Percentiles rank a stretch among this genome's conserved stretches.
Evolutionary conservation across 768 basidiomycete species (phyloP).

Genomic region (Mycena alexandri): DNA sequence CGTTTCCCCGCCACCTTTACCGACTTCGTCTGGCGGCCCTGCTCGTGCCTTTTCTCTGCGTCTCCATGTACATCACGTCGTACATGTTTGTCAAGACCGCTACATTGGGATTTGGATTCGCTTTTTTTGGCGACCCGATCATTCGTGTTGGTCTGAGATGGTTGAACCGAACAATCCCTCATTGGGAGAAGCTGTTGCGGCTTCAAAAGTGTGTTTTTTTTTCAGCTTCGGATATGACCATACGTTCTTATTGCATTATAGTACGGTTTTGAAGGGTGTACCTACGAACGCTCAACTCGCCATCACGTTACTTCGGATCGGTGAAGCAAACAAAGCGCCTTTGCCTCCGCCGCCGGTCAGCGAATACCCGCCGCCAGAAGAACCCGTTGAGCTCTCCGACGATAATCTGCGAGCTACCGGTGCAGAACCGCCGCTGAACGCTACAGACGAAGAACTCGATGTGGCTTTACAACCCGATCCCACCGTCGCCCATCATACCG

Average conservation of each 20-base stretch:
- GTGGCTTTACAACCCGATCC: conserved; percentile 21
- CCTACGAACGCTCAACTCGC: conserved; percentile 61
- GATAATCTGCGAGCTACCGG: conserved; percentile 27
- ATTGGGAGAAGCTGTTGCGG: conserved; percentile 53
- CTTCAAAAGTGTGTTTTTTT: conserved; percentile 50
- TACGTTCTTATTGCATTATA: conserved; percentile 33
- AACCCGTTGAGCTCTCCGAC: conserved; percentile 20
- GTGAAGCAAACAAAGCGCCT: conserved; percentile 52
- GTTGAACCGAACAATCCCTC: conserved; percentile 49
- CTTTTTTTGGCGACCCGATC: conserved; percentile 57
- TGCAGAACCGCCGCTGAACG: conserved; percentile 25
- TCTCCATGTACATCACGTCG: conserved; percentile 46
- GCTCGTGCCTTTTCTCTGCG: conserved; percentile 45
- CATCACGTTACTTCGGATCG: conserved; percentile 55
- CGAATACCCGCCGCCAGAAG: conserved; percentile 24
- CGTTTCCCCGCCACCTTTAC: conserved; percentile 46
- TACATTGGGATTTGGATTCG: conserved; percentile 49
- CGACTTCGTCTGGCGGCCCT: conserved; percentile 48
- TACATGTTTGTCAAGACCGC: conserved; percentile 46
- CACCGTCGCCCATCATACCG: conserved; percentile 22
- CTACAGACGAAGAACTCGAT: conserved; percentile 29
- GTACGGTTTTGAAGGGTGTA: conserved; percentile 53
- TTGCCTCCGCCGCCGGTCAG: conserved; percentile 52
- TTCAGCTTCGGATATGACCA: conserved; percentile 19
- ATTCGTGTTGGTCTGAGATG: conserved; percentile 43